phyloP scores from a whole-genome alignment of 495 filamentous ascomycete species.

The Neurospora sp. region DNA sequence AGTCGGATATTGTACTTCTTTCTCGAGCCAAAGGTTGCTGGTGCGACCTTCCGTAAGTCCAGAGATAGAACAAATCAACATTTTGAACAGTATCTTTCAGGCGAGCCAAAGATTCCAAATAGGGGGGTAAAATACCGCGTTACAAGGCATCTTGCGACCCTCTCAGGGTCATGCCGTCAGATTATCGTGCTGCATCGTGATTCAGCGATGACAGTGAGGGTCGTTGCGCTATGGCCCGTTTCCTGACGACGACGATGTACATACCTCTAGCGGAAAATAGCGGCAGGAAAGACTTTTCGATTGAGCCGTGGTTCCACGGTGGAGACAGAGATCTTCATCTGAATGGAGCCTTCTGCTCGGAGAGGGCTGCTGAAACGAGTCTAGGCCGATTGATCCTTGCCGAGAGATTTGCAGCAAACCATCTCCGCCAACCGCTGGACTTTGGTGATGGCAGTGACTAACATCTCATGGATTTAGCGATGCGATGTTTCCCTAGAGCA shows the following conservation, averaged over 20 bases:
- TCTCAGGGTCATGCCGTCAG: constrained; percentile 4
- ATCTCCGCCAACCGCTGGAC: constrained; percentile 6
- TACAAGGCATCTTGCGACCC: background rate
- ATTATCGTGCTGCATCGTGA: constrained; percentile 19
- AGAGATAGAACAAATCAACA: background rate
- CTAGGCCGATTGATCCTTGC: constrained; percentile 17
- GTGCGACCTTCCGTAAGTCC: background rate
- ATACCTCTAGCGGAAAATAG: constrained; percentile 9
- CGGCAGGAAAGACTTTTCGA: constrained; percentile 15
- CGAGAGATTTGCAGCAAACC: constrained; percentile 17
- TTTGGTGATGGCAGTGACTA: background rate
- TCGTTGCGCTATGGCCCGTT: background rate
- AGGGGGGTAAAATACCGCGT: background rate
- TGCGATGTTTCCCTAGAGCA: background rate
- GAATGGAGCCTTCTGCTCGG: constrained; percentile 28
- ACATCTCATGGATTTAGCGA: background rate
- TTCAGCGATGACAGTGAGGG: constrained; percentile 15
- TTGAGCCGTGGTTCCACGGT: constrained; percentile 14
- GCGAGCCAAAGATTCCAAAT: background rate
- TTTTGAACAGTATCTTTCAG: background rate
- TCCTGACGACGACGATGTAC: constrained; percentile 6
- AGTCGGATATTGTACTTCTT: background rate
- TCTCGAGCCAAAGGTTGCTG: background rate
- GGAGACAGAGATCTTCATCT: constrained; percentile 29
- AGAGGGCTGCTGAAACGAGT: constrained; percentile 27